These are phyloP conservation scores for Leccinum subtestaceum DNA, from an alignment of 768 basidiomycete species.

Conservation along the genomic window DNA sequence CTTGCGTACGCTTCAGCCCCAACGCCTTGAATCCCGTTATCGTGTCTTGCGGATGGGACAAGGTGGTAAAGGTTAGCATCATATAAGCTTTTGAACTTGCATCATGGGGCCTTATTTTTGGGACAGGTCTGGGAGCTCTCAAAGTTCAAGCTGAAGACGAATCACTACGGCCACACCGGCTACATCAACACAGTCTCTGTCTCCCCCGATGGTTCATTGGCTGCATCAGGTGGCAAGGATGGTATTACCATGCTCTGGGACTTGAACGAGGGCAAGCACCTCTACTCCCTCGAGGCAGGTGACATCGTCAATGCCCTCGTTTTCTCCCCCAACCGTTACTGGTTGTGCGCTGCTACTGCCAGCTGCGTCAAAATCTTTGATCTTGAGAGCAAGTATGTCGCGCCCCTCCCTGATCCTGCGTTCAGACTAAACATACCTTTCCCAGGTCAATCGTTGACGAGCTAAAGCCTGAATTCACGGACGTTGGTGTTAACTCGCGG, in stretches of 20 bases:
- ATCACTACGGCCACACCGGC: constrained; percentile 99
- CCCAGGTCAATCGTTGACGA: constrained; percentile 94
- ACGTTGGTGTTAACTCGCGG: constrained; percentile 65
- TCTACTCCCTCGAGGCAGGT: constrained; percentile 98
- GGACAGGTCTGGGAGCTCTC: constrained; percentile 98
- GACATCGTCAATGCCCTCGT: constrained; percentile 99
- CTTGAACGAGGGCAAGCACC: constrained; percentile 99
- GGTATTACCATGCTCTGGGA: constrained; percentile 99
- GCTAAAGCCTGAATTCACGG: constrained; percentile 92
- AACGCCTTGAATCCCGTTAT: constrained; percentile 97
- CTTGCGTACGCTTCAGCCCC: constrained; percentile 98
- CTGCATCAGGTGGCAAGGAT: constrained; percentile 99
- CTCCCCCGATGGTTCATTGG: constrained; percentile 97
- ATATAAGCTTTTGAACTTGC: constrained; percentile 1
- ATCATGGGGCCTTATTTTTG: constrained; percentile 24
- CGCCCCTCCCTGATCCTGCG: not conserved
- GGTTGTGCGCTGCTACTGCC: constrained; percentile 97
- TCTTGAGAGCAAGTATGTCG: constrained; percentile 93
- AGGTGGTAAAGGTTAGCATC: constrained; percentile 91
- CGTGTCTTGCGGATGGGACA: constrained; percentile 99
- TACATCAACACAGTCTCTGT: constrained; percentile 99
- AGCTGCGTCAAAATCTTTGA: constrained; percentile 99
- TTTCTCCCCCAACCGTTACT: constrained; percentile 99
- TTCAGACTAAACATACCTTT: not conserved
- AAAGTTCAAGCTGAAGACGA: constrained; percentile 99